Conservation (phyloP, 2,329 filamentous ascomycete genomes). For the Polytolypa hystricis region DNA sequence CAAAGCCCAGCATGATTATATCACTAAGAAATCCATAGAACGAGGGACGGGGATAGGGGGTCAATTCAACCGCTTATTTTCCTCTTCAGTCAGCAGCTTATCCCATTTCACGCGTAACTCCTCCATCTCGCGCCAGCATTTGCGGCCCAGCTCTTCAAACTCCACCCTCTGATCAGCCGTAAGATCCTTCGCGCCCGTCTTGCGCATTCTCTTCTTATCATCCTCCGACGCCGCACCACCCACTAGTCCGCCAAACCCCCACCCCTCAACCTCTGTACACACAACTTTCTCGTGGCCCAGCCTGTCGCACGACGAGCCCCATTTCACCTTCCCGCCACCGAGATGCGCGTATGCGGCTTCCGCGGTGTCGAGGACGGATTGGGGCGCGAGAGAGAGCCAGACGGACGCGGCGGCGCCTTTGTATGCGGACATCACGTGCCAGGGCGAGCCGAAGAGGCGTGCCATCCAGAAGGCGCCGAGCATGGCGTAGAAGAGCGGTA, state of each 20-base stretch:
- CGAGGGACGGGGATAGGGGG: slow-evolving; percentile 1
- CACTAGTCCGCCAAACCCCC: slow-evolving; percentile 55
- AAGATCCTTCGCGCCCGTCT: slow-evolving; percentile 45
- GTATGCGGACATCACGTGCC: slow-evolving; percentile 73
- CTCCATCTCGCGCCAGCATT: slow-evolving; percentile 34
- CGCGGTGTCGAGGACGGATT: slow-evolving; percentile 31
- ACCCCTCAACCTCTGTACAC: slow-evolving; percentile 74
- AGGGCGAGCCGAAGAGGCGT: slow-evolving; percentile 72
- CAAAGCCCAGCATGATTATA: too few relatives aligned
- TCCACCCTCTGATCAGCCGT: slow-evolving; percentile 35
- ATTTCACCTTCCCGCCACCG: slow-evolving; percentile 56
- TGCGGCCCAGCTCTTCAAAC: slow-evolving; percentile 31
- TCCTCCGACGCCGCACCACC: slow-evolving; percentile 41
- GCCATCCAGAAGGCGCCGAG: slow-evolving; percentile 55
- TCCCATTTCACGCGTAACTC: slow-evolving; percentile 31
- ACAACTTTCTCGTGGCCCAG: slow-evolving; percentile 51
- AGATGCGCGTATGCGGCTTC: slow-evolving; percentile 45
- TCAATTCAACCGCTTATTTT: slow-evolving; percentile 9
- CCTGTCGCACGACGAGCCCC: slow-evolving; percentile 63
- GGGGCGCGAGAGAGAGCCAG: slow-evolving; percentile 63
- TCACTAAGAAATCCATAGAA: too few relatives aligned
- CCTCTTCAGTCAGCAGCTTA: slow-evolving; percentile 25
- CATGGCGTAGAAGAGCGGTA: slow-evolving; percentile 61
- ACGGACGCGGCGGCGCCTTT: slow-evolving; percentile 63
- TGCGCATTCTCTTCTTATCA: slow-evolving; percentile 46